phyloP scores from a whole-genome alignment of 2,329 filamentous ascomycete genomes.

The Aspergillus quadrilineatus region DNA sequence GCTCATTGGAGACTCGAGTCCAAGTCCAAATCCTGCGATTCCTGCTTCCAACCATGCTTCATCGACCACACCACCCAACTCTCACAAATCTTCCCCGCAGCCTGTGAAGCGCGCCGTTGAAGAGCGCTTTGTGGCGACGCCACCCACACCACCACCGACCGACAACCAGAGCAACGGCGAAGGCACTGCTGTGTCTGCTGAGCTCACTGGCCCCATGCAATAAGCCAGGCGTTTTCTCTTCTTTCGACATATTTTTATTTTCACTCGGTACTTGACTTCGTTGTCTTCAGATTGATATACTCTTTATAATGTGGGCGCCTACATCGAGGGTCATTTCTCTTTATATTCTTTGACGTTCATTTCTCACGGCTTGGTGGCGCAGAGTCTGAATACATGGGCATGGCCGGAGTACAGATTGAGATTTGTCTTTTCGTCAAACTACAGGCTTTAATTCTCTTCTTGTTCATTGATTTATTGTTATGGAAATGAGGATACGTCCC shows the following conservation, averaged over 20 bases:
- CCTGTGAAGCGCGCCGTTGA: slow-evolving; percentile 38
- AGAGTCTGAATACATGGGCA: slow-evolving; percentile 24
- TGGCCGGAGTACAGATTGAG: slow-evolving; percentile 23
- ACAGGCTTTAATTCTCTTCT: slow-evolving; percentile 22
- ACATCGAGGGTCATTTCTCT: slow-evolving; percentile 36
- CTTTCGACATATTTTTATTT: slow-evolving; percentile 26
- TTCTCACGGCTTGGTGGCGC: slow-evolving; percentile 36
- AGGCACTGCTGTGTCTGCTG: slow-evolving; percentile 34
- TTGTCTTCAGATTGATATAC: slow-evolving; percentile 24
- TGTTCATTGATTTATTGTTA: slow-evolving; percentile 23
- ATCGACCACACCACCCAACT: slow-evolving; percentile 40
- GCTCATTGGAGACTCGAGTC: slow-evolving; percentile 46
- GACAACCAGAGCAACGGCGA: slow-evolving; percentile 64
- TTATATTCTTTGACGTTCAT: slow-evolving; percentile 25
- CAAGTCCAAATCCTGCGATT: slow-evolving; percentile 24
- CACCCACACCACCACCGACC: slow-evolving; percentile 66
- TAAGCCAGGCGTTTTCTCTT: slow-evolving; percentile 20
- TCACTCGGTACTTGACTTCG: slow-evolving; percentile 17
- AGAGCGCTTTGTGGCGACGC: slow-evolving; percentile 53
- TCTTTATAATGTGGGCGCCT: slow-evolving; percentile 38
- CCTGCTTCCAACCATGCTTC: slow-evolving; percentile 31
- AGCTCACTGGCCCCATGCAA: slow-evolving; percentile 25
- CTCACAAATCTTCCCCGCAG: slow-evolving; percentile 42
- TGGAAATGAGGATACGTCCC: slow-evolving; percentile 26
- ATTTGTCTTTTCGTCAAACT: slow-evolving; percentile 18